Evolutionary conservation across 352 stramenopile genomes (phyloP), one percentile per base, ranked within the genome.

Genomic region (Pythium phragmitis): DNA sequence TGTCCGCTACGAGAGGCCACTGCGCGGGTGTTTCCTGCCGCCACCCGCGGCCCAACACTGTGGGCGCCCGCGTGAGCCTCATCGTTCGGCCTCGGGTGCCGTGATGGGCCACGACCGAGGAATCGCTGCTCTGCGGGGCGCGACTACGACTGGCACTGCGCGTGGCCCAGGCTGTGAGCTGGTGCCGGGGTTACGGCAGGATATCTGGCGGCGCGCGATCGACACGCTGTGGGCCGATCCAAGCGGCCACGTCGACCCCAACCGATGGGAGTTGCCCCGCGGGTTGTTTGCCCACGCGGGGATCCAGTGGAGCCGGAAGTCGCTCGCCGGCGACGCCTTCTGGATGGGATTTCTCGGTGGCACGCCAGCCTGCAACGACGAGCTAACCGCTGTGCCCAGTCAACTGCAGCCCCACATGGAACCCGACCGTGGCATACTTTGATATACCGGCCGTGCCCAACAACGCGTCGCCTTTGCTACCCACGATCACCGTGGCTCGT

Each of bases 121-220:
- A 39, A 13, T 13, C 7, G 11, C 7, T 14, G 7, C 7, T 3
- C 4, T 13, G 11, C 11, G 51, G 51, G 4, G 51, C 51, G 4
- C 33, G 36, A 3, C n/a, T 57, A 34, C 51, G 51, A 8, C n/a
- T 57, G 9, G 34, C 51, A 19, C 19, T 57, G 5, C 33, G 33
- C 36, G 51, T 47, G 9, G 33, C 51, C 7, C 36, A 57, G 8
- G 51, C 51, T 19, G 51, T 57, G 34, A 57, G 51, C 34, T 28
- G 34, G n/a, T 57, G 51, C 36, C 51, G 51, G 9, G 51, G 51
- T n/a, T 57, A 19, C 51, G n/a, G 2, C 21, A 46, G 36, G 17
- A 11, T n/a, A 14, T 36, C 11, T 47, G 11, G 7, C 9, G 14
- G 23, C 45, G 19, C 23, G 45, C 34, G 45, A 21, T 30, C 8